Evolutionary conservation across 768 basidiomycete species (phyloP).

Genomic region (Russula compacta): DNA sequence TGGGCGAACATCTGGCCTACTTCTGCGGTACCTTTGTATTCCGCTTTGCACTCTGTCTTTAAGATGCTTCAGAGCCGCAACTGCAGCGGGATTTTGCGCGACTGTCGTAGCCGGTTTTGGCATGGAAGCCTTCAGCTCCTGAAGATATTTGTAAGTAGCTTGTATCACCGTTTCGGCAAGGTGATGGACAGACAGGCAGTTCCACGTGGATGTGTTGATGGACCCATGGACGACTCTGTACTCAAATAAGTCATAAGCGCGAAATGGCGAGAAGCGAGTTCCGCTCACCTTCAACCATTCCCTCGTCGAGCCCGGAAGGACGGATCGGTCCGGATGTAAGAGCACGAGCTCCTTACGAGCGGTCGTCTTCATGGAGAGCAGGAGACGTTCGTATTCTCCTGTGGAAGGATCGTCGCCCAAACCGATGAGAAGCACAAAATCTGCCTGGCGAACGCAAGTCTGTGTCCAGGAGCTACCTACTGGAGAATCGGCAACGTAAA

Average conservation of each 20-base stretch:
- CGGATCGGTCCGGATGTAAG: conserved; percentile 84
- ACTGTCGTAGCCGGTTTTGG: conserved; percentile 42
- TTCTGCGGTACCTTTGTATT: conserved; percentile 79
- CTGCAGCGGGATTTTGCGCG: conserved; percentile 81
- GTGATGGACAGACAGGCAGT: conserved; percentile 47
- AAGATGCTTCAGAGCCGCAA: conserved; percentile 83
- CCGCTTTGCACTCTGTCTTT: conserved; percentile 85
- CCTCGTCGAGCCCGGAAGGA: conserved; percentile 83
- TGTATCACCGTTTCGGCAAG: too few relatives aligned
- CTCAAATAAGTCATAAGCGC: conserved; percentile 1
- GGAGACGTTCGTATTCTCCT: conserved; percentile 89
- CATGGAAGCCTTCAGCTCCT: conserved; percentile 66
- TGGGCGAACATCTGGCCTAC: conserved; percentile 49
- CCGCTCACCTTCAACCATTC: conserved; percentile 81
- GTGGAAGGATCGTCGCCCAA: conserved; percentile 86
- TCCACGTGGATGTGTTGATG: conserved; percentile 96
- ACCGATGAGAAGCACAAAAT: conserved; percentile 89
- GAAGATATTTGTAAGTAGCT: conserved; percentile 3
- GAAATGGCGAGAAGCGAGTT: not conserved
- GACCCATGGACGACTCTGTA: conserved; percentile 87
- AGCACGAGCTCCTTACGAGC: conserved; percentile 96
- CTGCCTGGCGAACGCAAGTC: conserved; percentile 95
- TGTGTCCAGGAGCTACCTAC: conserved; percentile 97
- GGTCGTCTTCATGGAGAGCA: conserved; percentile 94
- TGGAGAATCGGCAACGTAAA: conserved; percentile 94